Evolutionary conservation across 768 basidiomycete genomes (phyloP), one percentile per base, ranked within the genome.

Genomic region (Suillus occidentalis): DNA sequence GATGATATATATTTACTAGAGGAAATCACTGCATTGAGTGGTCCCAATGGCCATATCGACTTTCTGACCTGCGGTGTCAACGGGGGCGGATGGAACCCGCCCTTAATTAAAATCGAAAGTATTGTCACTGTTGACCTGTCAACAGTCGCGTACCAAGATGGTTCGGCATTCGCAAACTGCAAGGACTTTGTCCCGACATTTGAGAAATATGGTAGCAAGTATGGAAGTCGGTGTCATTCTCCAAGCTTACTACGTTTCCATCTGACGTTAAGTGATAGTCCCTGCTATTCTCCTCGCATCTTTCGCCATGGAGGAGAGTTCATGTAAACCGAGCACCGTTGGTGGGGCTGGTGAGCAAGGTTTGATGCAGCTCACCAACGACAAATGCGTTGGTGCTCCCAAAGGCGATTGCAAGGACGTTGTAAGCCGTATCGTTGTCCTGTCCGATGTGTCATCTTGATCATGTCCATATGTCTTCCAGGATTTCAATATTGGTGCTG

Each of bases 291-390:
- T 96, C 68, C 75, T 96, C 43, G 94, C 94, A 2, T 84, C 93
- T 0, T 89, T 97, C 68, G 93, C 94, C 39, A 89, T 97, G 89
- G 94, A 96, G 74, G 95, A 97, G 74, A 87, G 85, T 39, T 80
- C 80, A 45, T 97, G 94, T 81, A 87, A 89, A 68, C 83, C 88
- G 2, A 64, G 77, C 18, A 84, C 84, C 7, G 80, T 87, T 53
- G 94, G 94, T 60, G 89, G 88, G 18, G 91, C 81, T 25, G 91
- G 92, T 52, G 94, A 95, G 75, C 89, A 92, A 71, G 94, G 92
- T 39, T 77, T 95, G 61, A 95, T 95, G 93, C 93, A 95, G 75
- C 81, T 95, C 67, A 90, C 90, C 20, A 71, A 75, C 47, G 91
- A 92, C 67, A 95, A 94, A 76, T 95, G 93, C 70, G 82, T 72